Evolutionary conservation across 129 eudicot genomes (phyloP).

Genomic region (Tanacetum coccineum): DNA sequence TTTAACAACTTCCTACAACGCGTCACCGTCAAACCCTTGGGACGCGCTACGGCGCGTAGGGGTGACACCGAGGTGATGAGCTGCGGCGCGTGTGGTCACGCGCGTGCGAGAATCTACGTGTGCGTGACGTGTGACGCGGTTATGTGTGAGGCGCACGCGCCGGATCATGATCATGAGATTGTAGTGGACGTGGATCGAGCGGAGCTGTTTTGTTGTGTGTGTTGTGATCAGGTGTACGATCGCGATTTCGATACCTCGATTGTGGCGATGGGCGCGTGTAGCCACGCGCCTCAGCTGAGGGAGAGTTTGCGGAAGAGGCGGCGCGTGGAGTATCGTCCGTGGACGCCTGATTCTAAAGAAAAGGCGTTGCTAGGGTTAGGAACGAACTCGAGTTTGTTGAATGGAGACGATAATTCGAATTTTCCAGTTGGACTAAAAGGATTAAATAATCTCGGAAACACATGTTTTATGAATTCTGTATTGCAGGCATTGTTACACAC

Average conservation of each 20-base stretch:
- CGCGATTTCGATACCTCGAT: conserved; percentile 61
- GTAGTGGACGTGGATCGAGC: conserved; percentile 70
- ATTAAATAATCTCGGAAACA: conserved; percentile 72
- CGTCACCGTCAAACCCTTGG: conserved; percentile 48
- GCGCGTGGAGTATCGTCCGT: conserved; percentile 65
- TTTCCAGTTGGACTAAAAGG: conserved; percentile 79
- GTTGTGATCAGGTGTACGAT: conserved; percentile 80
- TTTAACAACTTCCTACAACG: conserved; percentile 40
- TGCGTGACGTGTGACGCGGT: conserved; percentile 57
- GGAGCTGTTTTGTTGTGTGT: conserved; percentile 70
- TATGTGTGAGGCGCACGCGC: conserved; percentile 57
- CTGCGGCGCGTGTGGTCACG: conserved; percentile 39
- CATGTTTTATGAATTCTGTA: conserved; percentile 94
- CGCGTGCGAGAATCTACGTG: conserved; percentile 45
- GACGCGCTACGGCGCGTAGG: conserved; percentile 54
- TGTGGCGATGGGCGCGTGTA: conserved; percentile 36
- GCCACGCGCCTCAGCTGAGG: conserved; percentile 33
- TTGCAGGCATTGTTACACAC: conserved; percentile 91
- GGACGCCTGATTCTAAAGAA: conserved; percentile 58
- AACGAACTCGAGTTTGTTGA: conserved; percentile 34
- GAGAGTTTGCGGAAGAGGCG: conserved; percentile 65
- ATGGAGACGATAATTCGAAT: conserved; percentile 2
- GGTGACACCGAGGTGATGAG: conserved; percentile 25
- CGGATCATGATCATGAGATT: conserved; percentile 57
- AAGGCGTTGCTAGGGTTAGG: conserved; percentile 38